These are phyloP conservation scores for Colletotrichum coccodes DNA, from an alignment of 2,329 filamentous ascomycete genomes.

Conservation along the genomic window DNA sequence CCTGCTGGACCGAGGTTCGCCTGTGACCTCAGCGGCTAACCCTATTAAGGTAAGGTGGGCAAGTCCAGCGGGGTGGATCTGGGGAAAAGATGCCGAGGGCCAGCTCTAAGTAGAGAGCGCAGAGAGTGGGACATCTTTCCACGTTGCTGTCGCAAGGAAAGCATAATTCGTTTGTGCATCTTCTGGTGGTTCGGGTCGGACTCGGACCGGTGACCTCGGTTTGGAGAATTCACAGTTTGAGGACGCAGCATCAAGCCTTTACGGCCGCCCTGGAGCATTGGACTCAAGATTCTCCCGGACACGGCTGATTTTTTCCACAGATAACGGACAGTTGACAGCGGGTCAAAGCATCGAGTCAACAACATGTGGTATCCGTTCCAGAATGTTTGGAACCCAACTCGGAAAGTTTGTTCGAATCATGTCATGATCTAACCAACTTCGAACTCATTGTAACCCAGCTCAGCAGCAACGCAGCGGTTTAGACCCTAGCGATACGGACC, in stretches of 20 bases:
- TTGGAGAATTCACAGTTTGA: too few species aligned
- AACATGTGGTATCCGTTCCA: slow-evolving; percentile 7
- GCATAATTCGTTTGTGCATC: slow-evolving; percentile 8
- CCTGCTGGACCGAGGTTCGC: slow-evolving; percentile 34
- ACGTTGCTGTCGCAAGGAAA: slow-evolving; percentile 7
- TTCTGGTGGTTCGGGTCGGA: neutral
- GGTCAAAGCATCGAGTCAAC: slow-evolving; percentile 21
- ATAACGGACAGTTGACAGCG: neutral
- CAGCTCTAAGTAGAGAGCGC: neutral
- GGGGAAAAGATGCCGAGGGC: slow-evolving; percentile 35
- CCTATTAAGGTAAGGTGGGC: slow-evolving; percentile 1
- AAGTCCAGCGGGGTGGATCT: slow-evolving; percentile 29
- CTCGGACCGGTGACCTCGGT: neutral
- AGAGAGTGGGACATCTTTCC: slow-evolving; percentile 7
- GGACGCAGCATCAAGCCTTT: neutral
- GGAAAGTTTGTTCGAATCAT: slow-evolving; percentile 27
- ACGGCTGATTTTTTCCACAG: neutral
- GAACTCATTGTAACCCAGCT: neutral
- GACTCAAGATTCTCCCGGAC: too few species aligned
- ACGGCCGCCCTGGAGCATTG: too few species aligned
- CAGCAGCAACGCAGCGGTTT: neutral
- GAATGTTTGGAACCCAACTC: slow-evolving; percentile 11
- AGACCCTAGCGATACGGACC: neutral
- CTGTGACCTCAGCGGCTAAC: slow-evolving; percentile 28
- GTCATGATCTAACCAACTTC: slow-evolving; percentile 5